A percentile compares a stretch with the other conserved stretches of the same genome.
phyloP scores from a whole-genome alignment of 495 filamentous ascomycete genomes.

The Saxophila tyrrhenica region DNA sequence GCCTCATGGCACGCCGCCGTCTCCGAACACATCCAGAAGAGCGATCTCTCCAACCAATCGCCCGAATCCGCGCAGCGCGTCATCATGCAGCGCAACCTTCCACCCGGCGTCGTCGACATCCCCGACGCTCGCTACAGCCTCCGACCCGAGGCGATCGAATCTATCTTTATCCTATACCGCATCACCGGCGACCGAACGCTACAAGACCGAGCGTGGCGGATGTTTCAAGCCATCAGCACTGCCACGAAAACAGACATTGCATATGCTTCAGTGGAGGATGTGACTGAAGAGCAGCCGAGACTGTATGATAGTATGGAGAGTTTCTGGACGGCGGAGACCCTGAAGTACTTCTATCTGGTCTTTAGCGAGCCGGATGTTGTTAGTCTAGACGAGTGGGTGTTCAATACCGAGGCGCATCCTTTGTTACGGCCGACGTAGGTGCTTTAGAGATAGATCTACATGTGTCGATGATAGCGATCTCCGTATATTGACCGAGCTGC shows the following conservation, averaged over 20 bases:
- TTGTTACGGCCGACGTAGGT: constrained; percentile 31
- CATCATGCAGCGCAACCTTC: constrained; percentile 20
- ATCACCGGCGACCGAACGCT: constrained; percentile 58
- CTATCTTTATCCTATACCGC: constrained; percentile 63
- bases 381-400: constrained; percentile 44
- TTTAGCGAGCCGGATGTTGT: constrained; percentile 38
- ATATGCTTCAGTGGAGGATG: constrained; percentile 27
- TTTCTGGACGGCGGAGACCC: constrained; percentile 40
- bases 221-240: constrained; percentile 52
- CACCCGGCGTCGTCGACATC: constrained; percentile 16
- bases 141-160: constrained; percentile 38
- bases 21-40: background rate
- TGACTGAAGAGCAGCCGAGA: constrained; percentile 14
- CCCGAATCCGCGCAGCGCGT: constrained; percentile 2
- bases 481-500: too few relatives aligned
- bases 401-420: constrained; percentile 46
- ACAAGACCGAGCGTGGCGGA: constrained; percentile 61
- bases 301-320: constrained; percentile 32
- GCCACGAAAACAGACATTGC: constrained; percentile 26
- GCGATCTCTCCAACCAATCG: constrained; percentile 28
- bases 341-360: constrained; percentile 44
- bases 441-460: background rate
- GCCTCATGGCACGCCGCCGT: constrained; percentile 38
- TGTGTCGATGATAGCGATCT: too few relatives aligned
- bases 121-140: constrained; percentile 48